Base-by-base conservation (phyloP, 139 green algal species). In the Chlamydomonas asymmetrica region DNA sequence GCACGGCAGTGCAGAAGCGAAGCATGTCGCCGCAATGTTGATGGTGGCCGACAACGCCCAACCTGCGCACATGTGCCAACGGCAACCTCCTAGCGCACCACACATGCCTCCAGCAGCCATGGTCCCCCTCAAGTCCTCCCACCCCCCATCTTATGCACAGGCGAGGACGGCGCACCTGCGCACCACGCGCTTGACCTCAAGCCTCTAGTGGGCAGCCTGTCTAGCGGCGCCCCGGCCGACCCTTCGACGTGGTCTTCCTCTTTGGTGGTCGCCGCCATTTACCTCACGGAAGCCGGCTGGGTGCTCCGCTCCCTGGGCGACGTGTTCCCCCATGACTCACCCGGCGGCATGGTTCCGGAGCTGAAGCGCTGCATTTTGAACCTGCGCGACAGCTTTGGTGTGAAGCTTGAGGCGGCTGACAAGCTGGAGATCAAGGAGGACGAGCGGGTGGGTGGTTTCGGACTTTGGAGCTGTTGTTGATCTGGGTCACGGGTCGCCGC, bases 331-430 rank as follows among this genome's bases (percentile, higher is more conserved):
- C 48, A 59, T 22, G 69, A 75, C 54, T 38, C 38, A 0, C 69
- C 69, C 3, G 69, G 69, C 5, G 54, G 65, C 6, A 66, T 75
- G 20, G 31, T 75, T 2, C 69, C 69, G n/a, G 69, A 75, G 54
- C 56, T 75, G 54, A 75, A 75, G 69, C 54, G 31, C 13, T 38
- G 38, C 37, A 75, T 75, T 16, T 54, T 66, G 54, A 39, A 66
- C n/a, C 69, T 75, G 29, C 69, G 69, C 23, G 69, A 75, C 69
- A 57, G 66, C 7, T 39, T 59, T 31, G 71, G 66, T 2, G 75
- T 82, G 45, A 40, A 65, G 1, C 60, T 86, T 63, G 80, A 86
- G 29, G 63, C 64, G 13, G 71, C 56, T 3, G 69, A 75, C n/a
- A 66, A 66, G 37, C 39, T 66, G 69, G 54, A 43, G 27, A 13